Evolutionary conservation across 2,329 filamentous ascomycete genomes (phyloP).

Genomic region (Colletotrichum limetticola): DNA sequence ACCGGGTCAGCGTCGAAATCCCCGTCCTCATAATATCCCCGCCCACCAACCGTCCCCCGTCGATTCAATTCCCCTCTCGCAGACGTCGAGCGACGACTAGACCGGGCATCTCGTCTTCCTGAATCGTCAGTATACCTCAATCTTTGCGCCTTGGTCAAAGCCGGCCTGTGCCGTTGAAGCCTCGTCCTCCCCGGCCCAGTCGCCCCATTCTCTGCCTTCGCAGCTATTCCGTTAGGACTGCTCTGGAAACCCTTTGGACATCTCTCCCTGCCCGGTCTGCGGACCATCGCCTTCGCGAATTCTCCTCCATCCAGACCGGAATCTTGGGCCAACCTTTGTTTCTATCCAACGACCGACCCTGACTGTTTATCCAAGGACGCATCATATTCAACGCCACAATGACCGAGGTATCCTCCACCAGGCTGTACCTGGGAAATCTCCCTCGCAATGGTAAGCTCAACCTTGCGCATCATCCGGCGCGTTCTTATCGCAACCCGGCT

Average conservation of each 20-base stretch:
- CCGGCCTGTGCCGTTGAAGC: background rate
- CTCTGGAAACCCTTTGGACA: background rate
- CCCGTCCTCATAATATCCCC: background rate
- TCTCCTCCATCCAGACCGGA: background rate
- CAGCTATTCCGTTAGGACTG: background rate
- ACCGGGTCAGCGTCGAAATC: slow-evolving; percentile 8
- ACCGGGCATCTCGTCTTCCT: background rate
- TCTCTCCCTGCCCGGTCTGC: background rate
- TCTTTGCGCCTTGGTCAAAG: background rate
- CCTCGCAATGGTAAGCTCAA: slow-evolving; percentile 86
- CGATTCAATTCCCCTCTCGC: background rate
- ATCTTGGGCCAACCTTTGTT: slow-evolving; percentile 7
- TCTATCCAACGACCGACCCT: background rate
- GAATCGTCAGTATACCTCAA: background rate
- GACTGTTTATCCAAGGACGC: slow-evolving; percentile 10
- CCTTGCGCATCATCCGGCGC: slow-evolving; percentile 3
- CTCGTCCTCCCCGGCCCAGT: background rate
- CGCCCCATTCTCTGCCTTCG: background rate
- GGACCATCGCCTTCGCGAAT: background rate
- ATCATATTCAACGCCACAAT: slow-evolving; percentile 58
- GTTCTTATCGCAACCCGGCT: background rate
- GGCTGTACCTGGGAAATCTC: slow-evolving; percentile 97
- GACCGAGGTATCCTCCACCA: slow-evolving; percentile 91
- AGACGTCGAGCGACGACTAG: background rate
- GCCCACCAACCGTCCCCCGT: background rate